Percentiles rank a stretch among this genome's conserved stretches.
Evolutionary conservation across 2,329 filamentous ascomycete genomes (phyloP).

Genomic region (Beauveria bassiana): DNA sequence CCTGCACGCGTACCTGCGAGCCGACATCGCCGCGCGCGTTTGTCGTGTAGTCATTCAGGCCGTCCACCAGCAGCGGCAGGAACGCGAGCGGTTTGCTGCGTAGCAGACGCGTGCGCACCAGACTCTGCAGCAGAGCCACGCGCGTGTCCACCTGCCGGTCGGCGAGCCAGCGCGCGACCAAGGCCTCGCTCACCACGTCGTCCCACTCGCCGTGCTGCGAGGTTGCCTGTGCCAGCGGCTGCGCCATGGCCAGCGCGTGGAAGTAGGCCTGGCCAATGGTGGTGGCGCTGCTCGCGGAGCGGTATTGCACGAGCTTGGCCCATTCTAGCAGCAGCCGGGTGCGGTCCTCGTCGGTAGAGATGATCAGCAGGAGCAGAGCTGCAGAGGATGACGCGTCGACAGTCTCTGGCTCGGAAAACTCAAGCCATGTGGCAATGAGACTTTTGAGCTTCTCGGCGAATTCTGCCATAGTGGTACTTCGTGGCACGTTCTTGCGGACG

Average conservation of each 20-base stretch:
- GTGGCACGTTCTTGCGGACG: slow-evolving; percentile 12
- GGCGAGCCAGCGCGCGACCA: slow-evolving; percentile 45
- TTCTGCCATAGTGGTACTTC: slow-evolving; percentile 12
- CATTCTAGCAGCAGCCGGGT: slow-evolving; percentile 35
- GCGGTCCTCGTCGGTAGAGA: slow-evolving; percentile 31
- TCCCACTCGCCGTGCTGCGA: slow-evolving; percentile 15
- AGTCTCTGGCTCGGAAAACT: slow-evolving; percentile 42
- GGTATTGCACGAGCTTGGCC: slow-evolving; percentile 34
- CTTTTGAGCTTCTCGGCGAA: slow-evolving; percentile 22
- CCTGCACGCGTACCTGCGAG: slow-evolving; percentile 74
- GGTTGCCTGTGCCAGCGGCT: slow-evolving; percentile 29
- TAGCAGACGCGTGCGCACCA: slow-evolving; percentile 40
- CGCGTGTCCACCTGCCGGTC: slow-evolving; percentile 44
- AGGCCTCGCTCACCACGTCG: slow-evolving; percentile 34
- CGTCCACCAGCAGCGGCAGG: slow-evolving; percentile 40
- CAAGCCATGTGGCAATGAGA: slow-evolving; percentile 39
- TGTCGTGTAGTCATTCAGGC: slow-evolving; percentile 84
- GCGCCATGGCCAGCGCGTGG: slow-evolving; percentile 43
- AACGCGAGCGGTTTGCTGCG: slow-evolving; percentile 33
- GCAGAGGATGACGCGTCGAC: slow-evolving; percentile 43
- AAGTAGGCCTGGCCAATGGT: slow-evolving; percentile 43
- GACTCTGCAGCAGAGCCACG: slow-evolving; percentile 47
- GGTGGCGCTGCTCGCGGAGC: slow-evolving; percentile 24
- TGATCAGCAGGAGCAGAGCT: slow-evolving; percentile 40
- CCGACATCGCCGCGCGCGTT: slow-evolving; percentile 86